Evolutionary conservation across 2,329 filamentous ascomycete genomes (phyloP), one percentile per base, ranked within the genome.

Genomic region (Grosmannia serpens): DNA sequence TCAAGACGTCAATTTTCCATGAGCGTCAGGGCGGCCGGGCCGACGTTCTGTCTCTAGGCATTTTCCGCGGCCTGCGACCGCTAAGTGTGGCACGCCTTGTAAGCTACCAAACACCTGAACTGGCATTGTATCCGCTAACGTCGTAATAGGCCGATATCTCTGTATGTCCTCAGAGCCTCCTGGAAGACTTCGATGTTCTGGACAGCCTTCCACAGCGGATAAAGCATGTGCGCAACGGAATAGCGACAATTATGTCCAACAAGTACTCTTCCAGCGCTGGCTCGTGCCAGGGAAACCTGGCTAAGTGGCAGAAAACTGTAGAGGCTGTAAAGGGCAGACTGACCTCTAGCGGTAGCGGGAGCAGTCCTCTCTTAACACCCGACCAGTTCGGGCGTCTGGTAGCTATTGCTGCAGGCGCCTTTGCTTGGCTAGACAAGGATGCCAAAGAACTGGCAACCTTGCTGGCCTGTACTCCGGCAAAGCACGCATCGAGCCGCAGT

Each of bases 341-440:
- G 24, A 54, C n/a, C 15, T 17, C 13, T 5, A 24, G 2, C 10
- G 11, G 20, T 3, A 17, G 6, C 3, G 15, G 15, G 1, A 27
- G 3, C 24, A 4, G 17, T 8, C 11, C 56, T 0, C 11, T 22
- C 2, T 47, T 62, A 22, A 64, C 59, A 10, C 57, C 58, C 1
- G 46, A 52, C 33, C 58, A 59, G n/a, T 65, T 64, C 55, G 63
- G 58, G 1, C 64, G 68, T 8, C 60, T 66, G 57, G 63, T 69
- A 53, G 64, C 65, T 47, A 59, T 69, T 47, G 55, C 67, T 1
- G 65, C 67, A 24, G 69, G 69, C 10, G 66, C 68, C 11, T 62
- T 66, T 22, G 67, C 69, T 1, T 67, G 69, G 2, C 67, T 71
- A 11, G 70, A 73, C 62, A 67, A 65, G 29, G 66, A 73, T 15